Percentiles rank a stretch among this genome's conserved stretches.
These are phyloP conservation scores for Gomphus sp. DNA, from an alignment of 1,284 basidiomycete species.

Conservation along the genomic window DNA sequence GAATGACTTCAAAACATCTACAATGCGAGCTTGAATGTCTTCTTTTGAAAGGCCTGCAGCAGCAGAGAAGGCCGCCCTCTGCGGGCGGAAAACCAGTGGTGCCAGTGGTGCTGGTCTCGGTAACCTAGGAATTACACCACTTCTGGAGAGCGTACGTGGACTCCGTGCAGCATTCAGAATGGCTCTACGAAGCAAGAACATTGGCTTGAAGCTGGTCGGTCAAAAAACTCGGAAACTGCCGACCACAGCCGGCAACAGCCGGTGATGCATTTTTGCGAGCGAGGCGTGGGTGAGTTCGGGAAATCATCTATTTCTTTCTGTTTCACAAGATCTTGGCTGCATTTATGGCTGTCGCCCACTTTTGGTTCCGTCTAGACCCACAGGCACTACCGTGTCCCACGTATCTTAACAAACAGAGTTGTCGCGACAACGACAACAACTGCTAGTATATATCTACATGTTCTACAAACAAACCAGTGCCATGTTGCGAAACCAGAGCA, in stretches of 20 bases:
- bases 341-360: too few species aligned
- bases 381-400: too few species aligned
- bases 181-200: slow-evolving; percentile 9
- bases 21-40: slow-evolving; percentile 73
- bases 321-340: too few species aligned
- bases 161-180: not conserved
- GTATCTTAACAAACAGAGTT: too few species aligned
- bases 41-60: slow-evolving; percentile 67
- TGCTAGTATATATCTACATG: too few species aligned
- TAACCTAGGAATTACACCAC: not conserved
- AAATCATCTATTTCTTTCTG: too few species aligned
- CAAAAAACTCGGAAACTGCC: not conserved
- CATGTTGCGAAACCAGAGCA: too few species aligned
- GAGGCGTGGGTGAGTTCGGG: too few species aligned
- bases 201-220: not conserved
- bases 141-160: not conserved
- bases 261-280: too few species aligned
- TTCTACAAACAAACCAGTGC: too few species aligned
- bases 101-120: not conserved
- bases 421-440: too few species aligned
- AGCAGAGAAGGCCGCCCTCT: slow-evolving; percentile 64
- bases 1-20: slow-evolving; percentile 88
- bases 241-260: not conserved
- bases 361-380: too few species aligned
- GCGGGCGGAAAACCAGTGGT: slow-evolving; percentile 14